Evolutionary conservation across 306 rosid genomes (phyloP), one percentile per base, ranked within the genome.

Genomic region (Lathyrus tuberosus): DNA sequence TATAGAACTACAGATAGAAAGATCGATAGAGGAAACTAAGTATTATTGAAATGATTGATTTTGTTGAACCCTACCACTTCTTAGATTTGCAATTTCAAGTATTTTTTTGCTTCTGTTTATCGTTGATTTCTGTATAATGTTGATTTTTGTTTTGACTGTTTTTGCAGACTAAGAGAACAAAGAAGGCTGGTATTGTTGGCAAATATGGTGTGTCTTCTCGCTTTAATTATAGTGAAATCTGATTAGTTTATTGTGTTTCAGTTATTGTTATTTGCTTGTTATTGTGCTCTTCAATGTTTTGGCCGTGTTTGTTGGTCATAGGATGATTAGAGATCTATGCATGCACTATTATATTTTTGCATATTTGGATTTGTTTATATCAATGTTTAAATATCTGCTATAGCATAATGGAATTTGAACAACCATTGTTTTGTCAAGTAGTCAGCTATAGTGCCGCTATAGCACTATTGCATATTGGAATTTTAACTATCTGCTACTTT

Each of bases 141-240:
- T 62, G 5, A 38, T 9, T 18, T 14, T 48, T 16, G n/a, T n/a
- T n/a, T 20, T 20, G 54, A 1, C 26, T 4, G 42, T 59, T 11
- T 20, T 74, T 44, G 64, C 91, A 91, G 97, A 88, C 96, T n/a
- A 91, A 88, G 94, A 91, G 96, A 66, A 91, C 96, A 0, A 91
- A 91, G 96, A 91, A 91, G 91, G 94, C 93, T 4, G 93, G 97
- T 24, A 91, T 88, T 71, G 96, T 91, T 67, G 97, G 96, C 15
- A 91, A 91, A 62, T 91, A 91, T 13, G 97, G 96, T 88, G 69
- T 30, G 85, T 14, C 2, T 35, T 43, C 0, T 62, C 0, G 15
- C 51, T 20, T 26, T 51, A n/a, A 3, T 61, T 17, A 33, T 33
- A 0, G 38, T 33, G 38, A 33, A 33, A 33, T 17, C 37, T 41